Conservation (phyloP, 2,329 filamentous ascomycete genomes). For the Fusarium sp. region DNA sequence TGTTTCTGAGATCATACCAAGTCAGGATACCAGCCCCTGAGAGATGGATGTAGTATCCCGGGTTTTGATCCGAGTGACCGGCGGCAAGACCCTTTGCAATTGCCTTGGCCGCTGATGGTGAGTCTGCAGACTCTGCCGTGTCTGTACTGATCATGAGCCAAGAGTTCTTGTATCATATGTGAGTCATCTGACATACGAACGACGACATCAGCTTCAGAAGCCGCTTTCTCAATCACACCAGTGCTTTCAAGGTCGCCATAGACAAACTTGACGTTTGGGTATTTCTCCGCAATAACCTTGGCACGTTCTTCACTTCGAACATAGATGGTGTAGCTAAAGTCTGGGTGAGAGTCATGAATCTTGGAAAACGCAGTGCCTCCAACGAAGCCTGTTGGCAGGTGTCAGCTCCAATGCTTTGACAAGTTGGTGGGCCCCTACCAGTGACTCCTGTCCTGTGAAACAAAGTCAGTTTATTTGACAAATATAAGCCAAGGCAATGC, state of each 20-base stretch:
- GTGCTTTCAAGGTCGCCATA: constrained; percentile 62
- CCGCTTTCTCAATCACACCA: constrained; percentile 64
- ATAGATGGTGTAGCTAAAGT: constrained; percentile 62
- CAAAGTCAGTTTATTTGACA: neutral
- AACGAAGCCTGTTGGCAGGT: constrained; percentile 59
- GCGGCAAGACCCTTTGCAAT: constrained; percentile 62
- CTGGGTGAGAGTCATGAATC: constrained; percentile 59
- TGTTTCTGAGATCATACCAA: constrained; percentile 59
- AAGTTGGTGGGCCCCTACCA: constrained; percentile 47
- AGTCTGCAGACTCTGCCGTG: constrained; percentile 63
- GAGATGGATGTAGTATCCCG: constrained; percentile 66
- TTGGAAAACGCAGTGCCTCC: constrained; percentile 64
- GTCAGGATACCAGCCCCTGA: constrained; percentile 64
- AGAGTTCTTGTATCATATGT: neutral
- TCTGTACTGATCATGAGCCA: constrained; percentile 51
- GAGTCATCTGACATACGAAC: constrained; percentile 57
- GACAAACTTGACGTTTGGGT: constrained; percentile 63
- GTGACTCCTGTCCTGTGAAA: constrained; percentile 59
- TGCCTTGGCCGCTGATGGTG: constrained; percentile 56
- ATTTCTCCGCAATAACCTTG: constrained; percentile 59
- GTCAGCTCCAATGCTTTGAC: neutral
- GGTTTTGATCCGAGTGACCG: constrained; percentile 59
- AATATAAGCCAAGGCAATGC: neutral
- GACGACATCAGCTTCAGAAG: constrained; percentile 64
- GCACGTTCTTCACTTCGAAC: constrained; percentile 63